Evolutionary conservation across 2,329 filamentous ascomycete species (phyloP), one percentile per base, ranked within the genome.

Genomic region (Aspergillus tubingensis): DNA sequence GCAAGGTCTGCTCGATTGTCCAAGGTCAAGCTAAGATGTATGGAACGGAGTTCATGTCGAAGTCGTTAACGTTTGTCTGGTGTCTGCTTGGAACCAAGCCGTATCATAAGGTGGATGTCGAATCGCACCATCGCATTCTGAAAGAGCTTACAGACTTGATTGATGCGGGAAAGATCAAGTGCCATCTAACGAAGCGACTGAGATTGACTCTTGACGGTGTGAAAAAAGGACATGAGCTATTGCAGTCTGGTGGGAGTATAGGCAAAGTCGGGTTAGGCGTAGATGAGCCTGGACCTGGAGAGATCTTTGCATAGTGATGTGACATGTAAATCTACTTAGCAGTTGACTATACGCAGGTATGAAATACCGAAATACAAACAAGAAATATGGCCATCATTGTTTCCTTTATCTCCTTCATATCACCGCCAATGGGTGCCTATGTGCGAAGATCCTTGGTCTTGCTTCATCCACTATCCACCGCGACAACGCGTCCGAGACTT

Each of bases 1-100:
- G 77, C 8, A 81, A 80, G 64, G 74, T 80, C 6, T 80, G 77
- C 70, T 78, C 74, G 11, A 80, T 81, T 57, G 78, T 81, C 13
- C 79, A 82, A 65, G 75, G 74, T 7, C 64, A 74, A 48, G 74
- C 79, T 27, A 74, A 74, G 23, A 77, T 80, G 75, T 81, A 81
- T 61, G 79, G 78, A 2, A 77, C 78, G 2, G 72, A 79, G 66
- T 80, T 79, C 67, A 79, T 81, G 77, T 73, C 77, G 52, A 81
- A 81, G 68, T 77, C 73, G 15, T 62, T 81, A 54, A 74, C 73
- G 0, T 81, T 80, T 57, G 68, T 72, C 3, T 81, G 79, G 78
- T 75, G 72, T 63, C 70, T 78, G 64, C 51, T 81, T 8, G 77
- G 77, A 1, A 77, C 77, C 1, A 77, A 79, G 21, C 70, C 74